These are phyloP conservation scores for Somion occarium DNA, from an alignment of 1,284 basidiomycete species.

Conservation along the genomic window DNA sequence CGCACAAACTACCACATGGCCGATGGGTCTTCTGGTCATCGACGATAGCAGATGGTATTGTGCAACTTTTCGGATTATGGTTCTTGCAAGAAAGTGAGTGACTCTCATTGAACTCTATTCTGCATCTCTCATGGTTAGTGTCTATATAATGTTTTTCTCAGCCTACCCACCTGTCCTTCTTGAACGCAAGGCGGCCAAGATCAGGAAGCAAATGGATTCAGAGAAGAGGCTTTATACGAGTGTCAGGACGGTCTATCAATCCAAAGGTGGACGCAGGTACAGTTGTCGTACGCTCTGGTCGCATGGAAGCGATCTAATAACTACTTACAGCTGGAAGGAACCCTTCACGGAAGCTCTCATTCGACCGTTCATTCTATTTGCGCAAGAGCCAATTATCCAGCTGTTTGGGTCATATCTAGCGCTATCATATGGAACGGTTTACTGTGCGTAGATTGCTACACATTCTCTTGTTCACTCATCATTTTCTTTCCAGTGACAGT, in stretches of 20 bases:
- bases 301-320: slow-evolving; percentile 4
- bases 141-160: slow-evolving; percentile 25
- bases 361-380: slow-evolving; percentile 45
- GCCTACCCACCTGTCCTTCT: slow-evolving; percentile 62
- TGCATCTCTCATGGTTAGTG: background rate
- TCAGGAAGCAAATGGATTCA: slow-evolving; percentile 41
- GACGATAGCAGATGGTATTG: slow-evolving; percentile 43
- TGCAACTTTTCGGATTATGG: slow-evolving; percentile 53
- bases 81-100: slow-evolving; percentile 59
- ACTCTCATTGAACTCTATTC: background rate
- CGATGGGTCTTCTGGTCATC: slow-evolving; percentile 70
- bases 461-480: slow-evolving; percentile 1
- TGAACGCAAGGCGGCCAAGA: slow-evolving; percentile 47
- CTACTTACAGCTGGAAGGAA: slow-evolving; percentile 34
- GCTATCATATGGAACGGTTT: slow-evolving; percentile 47
- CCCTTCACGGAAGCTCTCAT: slow-evolving; percentile 37
- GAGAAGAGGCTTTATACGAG: slow-evolving; percentile 35
- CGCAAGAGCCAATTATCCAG: slow-evolving; percentile 43
- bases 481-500: slow-evolving; percentile 40
- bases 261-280: background rate
- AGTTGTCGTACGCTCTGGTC: slow-evolving; percentile 20
- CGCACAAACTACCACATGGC: slow-evolving; percentile 54
- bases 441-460: slow-evolving; percentile 33
- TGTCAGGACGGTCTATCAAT: background rate
- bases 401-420: slow-evolving; percentile 42